Percentiles rank a stretch among this genome's conserved stretches.
Evolutionary conservation across 1,139 yeast species (phyloP).

Genomic region (Maudiozyma humilis): DNA sequence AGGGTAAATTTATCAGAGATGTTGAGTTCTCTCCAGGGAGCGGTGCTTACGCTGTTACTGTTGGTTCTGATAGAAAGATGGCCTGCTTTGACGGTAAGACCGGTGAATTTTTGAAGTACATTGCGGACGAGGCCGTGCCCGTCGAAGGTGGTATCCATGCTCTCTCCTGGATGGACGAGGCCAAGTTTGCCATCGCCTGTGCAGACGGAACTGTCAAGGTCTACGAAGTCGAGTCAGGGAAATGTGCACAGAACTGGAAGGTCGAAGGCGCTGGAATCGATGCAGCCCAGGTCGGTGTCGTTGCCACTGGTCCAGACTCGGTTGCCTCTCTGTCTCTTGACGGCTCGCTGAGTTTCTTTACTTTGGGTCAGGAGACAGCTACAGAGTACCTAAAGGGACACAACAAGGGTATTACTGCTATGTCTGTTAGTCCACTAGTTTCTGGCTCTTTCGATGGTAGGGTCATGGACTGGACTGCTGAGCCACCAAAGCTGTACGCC

Average conservation of each 20-base stretch:
- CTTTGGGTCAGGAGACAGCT: conserved; percentile 32
- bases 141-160: conserved; percentile 66
- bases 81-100: conserved; percentile 80
- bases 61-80: conserved; percentile 76
- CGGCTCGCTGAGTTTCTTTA: conserved; percentile 52
- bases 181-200: conserved; percentile 64
- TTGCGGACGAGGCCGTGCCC: conserved; percentile 46
- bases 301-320: conserved; percentile 50
- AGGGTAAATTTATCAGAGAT: conserved; percentile 65
- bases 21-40: conserved; percentile 74
- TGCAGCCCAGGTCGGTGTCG: conserved; percentile 77
- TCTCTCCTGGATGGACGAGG: conserved; percentile 61
- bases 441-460: conserved; percentile 87
- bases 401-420: conserved; percentile 67
- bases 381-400: conserved; percentile 58
- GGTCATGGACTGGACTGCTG: conserved; percentile 49
- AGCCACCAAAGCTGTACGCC: conserved; percentile 34
- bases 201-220: conserved; percentile 71
- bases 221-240: conserved; percentile 45
- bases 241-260: conserved; percentile 38
- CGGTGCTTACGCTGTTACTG: conserved; percentile 65
- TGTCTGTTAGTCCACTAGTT: conserved; percentile 34
- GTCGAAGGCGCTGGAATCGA: conserved; percentile 38
- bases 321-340: conserved; percentile 61
- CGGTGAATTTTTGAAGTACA: conserved; percentile 58